These are phyloP conservation scores for Firmiana major DNA, from an alignment of 345 rosid species.

Conservation along the genomic window DNA sequence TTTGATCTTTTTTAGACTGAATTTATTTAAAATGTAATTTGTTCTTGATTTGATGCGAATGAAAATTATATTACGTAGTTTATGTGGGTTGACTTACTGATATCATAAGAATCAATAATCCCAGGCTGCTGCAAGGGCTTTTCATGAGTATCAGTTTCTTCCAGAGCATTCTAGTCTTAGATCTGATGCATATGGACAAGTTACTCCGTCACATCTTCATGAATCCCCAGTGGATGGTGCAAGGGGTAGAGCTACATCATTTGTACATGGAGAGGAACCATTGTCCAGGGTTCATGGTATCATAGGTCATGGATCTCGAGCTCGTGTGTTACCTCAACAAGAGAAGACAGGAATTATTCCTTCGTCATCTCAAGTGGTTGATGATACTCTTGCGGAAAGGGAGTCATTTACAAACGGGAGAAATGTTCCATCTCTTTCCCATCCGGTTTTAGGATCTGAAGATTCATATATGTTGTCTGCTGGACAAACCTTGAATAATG, in stretches of 20 bases:
- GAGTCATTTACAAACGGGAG: slow-evolving; percentile 44
- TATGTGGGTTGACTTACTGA: not conserved
- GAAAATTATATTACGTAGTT: slow-evolving; percentile 1
- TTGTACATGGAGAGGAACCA: slow-evolving; percentile 58
- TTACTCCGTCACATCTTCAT: slow-evolving; percentile 48
- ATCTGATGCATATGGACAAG: slow-evolving; percentile 49
- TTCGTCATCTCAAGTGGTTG: slow-evolving; percentile 55
- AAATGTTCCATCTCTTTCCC: slow-evolving; percentile 29
- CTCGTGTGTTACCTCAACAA: slow-evolving; percentile 53
- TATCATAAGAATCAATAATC: slow-evolving; percentile 5
- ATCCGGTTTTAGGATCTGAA: slow-evolving; percentile 37
- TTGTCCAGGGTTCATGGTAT: slow-evolving; percentile 45
- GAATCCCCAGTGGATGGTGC: slow-evolving; percentile 47
- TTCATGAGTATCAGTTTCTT: slow-evolving; percentile 62
- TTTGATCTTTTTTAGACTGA: not conserved
- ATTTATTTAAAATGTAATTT: slow-evolving; percentile 4
- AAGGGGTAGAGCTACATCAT: slow-evolving; percentile 48
- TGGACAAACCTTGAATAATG: slow-evolving; percentile 36
- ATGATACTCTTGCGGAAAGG: slow-evolving; percentile 40
- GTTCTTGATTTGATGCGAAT: not conserved
- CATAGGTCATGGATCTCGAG: slow-evolving; percentile 55
- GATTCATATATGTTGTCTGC: slow-evolving; percentile 37
- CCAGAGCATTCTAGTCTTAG: slow-evolving; percentile 53
- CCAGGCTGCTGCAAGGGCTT: slow-evolving; percentile 51
- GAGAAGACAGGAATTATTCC: slow-evolving; percentile 48